Evolutionary conservation across 1,139 yeast genomes (phyloP).

Genomic region (Diutina mesorugosa): DNA sequence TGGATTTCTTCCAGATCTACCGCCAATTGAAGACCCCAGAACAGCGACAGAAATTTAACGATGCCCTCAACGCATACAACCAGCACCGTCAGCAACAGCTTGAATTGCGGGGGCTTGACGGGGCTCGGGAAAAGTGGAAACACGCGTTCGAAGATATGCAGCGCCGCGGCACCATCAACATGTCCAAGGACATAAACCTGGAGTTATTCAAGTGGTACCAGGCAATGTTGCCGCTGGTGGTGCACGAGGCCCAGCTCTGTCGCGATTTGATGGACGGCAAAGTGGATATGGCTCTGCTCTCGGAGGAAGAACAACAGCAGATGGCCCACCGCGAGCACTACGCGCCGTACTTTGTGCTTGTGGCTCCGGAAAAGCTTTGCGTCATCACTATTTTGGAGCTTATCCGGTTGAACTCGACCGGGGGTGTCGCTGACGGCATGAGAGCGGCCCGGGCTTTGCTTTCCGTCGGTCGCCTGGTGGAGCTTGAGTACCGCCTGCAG

Average conservation of each 20-base stretch:
- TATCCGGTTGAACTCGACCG: conserved; percentile 59
- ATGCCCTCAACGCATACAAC: conserved; percentile 55
- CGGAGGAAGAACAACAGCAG: conserved; percentile 19
- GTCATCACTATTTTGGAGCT: conserved; percentile 78
- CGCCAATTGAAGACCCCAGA: conserved; percentile 35
- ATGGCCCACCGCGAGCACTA: conserved; percentile 46
- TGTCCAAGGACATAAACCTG: conserved; percentile 52
- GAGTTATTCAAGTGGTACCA: conserved; percentile 71
- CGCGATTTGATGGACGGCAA: conserved; percentile 19
- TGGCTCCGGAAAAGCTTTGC: conserved; percentile 70
- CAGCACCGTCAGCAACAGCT: conserved; percentile 61
- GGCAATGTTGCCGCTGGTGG: conserved; percentile 54
- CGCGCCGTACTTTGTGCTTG: conserved; percentile 66
- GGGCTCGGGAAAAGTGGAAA: conserved; percentile 83
- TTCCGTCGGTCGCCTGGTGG: conserved; percentile 75
- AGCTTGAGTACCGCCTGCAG: conserved; percentile 69
- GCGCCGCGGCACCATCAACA: conserved; percentile 45
- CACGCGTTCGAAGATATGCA: conserved; percentile 64
- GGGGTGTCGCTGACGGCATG: conserved; percentile 76
- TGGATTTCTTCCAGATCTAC: conserved; percentile 58
- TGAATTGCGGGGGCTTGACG: conserved; percentile 71
- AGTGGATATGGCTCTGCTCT: conserved; percentile 8
- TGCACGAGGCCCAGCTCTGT: conserved; percentile 48
- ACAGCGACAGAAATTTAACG: conserved; percentile 46
- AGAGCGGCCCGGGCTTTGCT: conserved; percentile 74